Percentiles rank a stretch among this genome's conserved stretches.
Evolutionary conservation across 768 basidiomycete species (phyloP).

Genomic region (Mycena vulgaris): DNA sequence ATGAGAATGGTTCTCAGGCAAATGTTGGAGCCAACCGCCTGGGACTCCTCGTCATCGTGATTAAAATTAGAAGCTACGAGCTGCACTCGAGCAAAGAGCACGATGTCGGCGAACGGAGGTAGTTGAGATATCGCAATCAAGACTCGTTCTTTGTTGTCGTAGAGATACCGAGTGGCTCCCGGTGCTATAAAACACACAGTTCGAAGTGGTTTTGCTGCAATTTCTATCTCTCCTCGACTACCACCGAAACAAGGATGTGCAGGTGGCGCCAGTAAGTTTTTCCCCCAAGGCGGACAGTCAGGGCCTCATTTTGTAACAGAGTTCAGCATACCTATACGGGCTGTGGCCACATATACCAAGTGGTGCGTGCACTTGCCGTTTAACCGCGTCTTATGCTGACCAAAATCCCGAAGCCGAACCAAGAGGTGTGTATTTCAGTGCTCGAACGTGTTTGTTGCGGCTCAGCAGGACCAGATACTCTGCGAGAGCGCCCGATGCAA

Average conservation of each 20-base stretch:
- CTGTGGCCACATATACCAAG: constrained; percentile 69
- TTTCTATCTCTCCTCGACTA: constrained; percentile 27
- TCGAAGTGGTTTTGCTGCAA: neutral
- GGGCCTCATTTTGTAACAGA: constrained; percentile 55
- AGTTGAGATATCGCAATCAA: constrained; percentile 30
- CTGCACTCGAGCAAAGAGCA: constrained; percentile 24
- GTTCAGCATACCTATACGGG: constrained; percentile 73
- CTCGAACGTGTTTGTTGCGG: constrained; percentile 26
- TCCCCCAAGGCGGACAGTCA: constrained; percentile 29
- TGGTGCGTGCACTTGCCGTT: constrained; percentile 57
- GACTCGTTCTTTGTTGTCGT: constrained; percentile 29
- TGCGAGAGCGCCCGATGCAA: constrained; percentile 79
- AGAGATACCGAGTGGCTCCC: constrained; percentile 30
- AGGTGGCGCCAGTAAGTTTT: constrained; percentile 75
- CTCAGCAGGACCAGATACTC: constrained; percentile 64
- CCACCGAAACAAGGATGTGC: constrained; percentile 67
- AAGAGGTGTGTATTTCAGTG: constrained; percentile 61
- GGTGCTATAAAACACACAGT: constrained; percentile 32
- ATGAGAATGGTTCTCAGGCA: constrained; percentile 35
- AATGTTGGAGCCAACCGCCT: constrained; percentile 37
- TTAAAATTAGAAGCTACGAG: constrained; percentile 36
- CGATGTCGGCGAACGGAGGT: constrained; percentile 28
- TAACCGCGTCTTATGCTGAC: constrained; percentile 14
- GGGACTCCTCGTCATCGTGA: constrained; percentile 31
- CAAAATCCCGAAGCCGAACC: constrained; percentile 64